Evolutionary conservation across 352 stramenopile species (phyloP), one percentile per base, ranked within the genome.

Genomic region (Globisporangium canariense): DNA sequence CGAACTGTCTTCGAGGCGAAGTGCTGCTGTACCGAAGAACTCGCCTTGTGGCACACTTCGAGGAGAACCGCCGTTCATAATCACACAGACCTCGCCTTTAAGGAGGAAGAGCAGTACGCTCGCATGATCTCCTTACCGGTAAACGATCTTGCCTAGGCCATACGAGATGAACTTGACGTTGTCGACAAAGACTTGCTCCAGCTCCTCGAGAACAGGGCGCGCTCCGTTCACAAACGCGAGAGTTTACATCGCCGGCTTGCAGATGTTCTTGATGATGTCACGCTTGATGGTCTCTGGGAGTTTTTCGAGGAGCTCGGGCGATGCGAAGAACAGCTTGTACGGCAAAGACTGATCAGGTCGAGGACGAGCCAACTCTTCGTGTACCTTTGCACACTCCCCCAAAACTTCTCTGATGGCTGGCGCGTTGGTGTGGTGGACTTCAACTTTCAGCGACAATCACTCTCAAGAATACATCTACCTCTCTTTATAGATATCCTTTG

Each of bases 101-200:
- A 90, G 56, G 20, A 90, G 55, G 41, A 89, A 90, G 58, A 89
- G 89, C 2, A 90, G 13, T 0, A 79, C 81, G 3, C 56, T 79
- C 1, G 76, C 79, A 50, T 75, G 87, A 62, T 88, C 81, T 10
- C 78, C 81, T 63, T 87, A 79, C 0, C 81, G 64, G 58, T 90
- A 91, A 5, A 90, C 67, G n/a, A 83, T 67, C 55, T 91, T 80
- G 0, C 77, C 79, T 60, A 90, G 80, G 0, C 80, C 83, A 38
- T 88, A 91, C 16, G 90, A 66, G 28, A 91, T 82, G 34, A 93
- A 86, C 38, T 79, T 79, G 8, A 81, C 65, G 47, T 93, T 89
- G 20, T 81, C 75, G 4, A 93, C 61, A 43, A 91, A 83, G 6
- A 87, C 68, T 3, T 69, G 45, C 47, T 91, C 79, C 16, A 93